Evolutionary conservation across 75 land plant genomes (phyloP), one percentile per base, ranked within the genome.

Genomic region (Isoetes taiwanensis): DNA sequence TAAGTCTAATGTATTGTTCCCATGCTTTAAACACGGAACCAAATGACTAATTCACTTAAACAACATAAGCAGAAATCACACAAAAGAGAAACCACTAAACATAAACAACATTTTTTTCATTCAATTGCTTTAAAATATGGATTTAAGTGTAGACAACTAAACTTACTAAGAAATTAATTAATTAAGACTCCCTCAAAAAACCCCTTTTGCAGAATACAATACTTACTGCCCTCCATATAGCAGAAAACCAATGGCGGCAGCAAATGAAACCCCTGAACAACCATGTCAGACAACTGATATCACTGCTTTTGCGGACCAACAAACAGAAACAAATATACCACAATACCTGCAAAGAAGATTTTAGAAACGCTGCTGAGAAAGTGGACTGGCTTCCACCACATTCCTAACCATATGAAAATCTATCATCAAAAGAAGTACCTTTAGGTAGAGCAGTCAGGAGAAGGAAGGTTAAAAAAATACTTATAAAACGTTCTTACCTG

Each of bases 321-420:
- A 54, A 34, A 28, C 26, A 1, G 41, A 37, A 53, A 23, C 14
- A 33, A 9, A 48, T 2, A 42, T 58, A 64, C 39, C 14, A 12
- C 46, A 12, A 37, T 9, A 81, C 88, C 88, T 64, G 89, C 78
- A 73, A 84, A 84, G 67, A 84, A 84, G 53, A 84, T 24, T 68
- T 81, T 80, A n/a, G 81, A 82, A 19, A 80, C 56, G 20, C 68
- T 57, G 9, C 9, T 37, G 14, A 9, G 14, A 9, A 9, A 9
- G 16, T 6, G 50, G 25, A 46, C 19, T 61, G 76, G 76, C 72
- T 72, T 32, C 78, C 76, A 42, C 79, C 76, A 72, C n/a, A n/a
- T n/a, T n/a, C n/a, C n/a, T n/a, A n/a, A n/a, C n/a, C n/a, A n/a
- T n/a, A n/a, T n/a, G n/a, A n/a, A n/a, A n/a, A n/a, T n/a, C n/a